Evolutionary conservation across 1,284 basidiomycete genomes (phyloP), one percentile per base, ranked within the genome.

Genomic region (Fistulina hepatica): DNA sequence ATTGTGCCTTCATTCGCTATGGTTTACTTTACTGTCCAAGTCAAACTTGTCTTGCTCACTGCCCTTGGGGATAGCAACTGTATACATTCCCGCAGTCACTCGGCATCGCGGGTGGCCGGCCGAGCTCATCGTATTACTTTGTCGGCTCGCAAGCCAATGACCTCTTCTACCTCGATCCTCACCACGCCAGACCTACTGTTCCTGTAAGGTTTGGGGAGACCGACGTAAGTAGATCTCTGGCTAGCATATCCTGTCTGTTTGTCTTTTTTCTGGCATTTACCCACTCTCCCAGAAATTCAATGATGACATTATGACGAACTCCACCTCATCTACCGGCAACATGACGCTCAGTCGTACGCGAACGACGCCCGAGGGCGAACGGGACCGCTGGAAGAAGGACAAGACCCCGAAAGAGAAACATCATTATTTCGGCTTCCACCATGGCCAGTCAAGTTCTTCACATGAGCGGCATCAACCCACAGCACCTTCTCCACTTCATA

Each of bases 121-220:
- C 94, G 0, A 85, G 85, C 16, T 94, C 90, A 0, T 97, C 91
- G 0, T 97, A 97, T 58, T 98, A 97, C 61, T 98, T 98, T 57
- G 85, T 97, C 36, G 94, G 91, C 10, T 74, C 80, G 0, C 94
- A 97, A 55, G 83, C 79, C 3, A 82, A 91, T 48, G 83, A 77
- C 37, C 67, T 95, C 5, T 94, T 97, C 60, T 98, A 97, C 55
- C 82, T 97, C 34, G 94, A 98, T 57, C 94, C 94, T 0, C 94
- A 97, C 55, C 80, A 94, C 52, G 73, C 90, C 0, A 76, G 92
- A 6, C 76, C 88, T 0, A 71, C 89, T 0, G 66, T 98, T 8
- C 79, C 84, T n/a, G n/a, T n/a, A n/a, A n/a, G n/a, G n/a, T n/a
- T n/a, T n/a, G n/a, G n/a, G n/a, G n/a, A n/a, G n/a, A n/a, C n/a